Percentiles rank a stretch among this genome's conserved stretches.
Conservation (phyloP, 2,329 filamentous ascomycete genomes). For the Trichoderma atrobrunneum region DNA sequence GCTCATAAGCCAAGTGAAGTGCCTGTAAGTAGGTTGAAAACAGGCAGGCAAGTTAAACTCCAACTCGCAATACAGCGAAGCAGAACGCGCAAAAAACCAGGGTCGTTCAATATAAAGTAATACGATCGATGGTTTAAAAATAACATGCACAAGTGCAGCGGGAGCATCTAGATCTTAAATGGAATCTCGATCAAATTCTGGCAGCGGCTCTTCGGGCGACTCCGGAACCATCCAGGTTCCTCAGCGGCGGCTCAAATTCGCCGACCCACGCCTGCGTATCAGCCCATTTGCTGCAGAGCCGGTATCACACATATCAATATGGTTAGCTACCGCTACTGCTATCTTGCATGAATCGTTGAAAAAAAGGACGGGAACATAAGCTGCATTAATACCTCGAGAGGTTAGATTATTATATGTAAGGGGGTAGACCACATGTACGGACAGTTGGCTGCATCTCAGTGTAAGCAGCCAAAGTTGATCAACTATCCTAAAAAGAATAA, state of each 20-base stretch:
- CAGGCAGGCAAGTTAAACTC: not conserved
- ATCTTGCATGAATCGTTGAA: not conserved
- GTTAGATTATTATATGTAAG: not conserved
- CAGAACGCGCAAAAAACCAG: not conserved
- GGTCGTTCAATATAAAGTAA: not conserved
- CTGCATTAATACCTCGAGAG: not conserved
- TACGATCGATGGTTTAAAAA: not conserved
- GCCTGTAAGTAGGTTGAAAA: not conserved
- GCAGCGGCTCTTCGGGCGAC: conserved; percentile 3
- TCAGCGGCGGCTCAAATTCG: not conserved
- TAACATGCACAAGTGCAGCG: not conserved
- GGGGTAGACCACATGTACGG: not conserved
- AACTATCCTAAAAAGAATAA: not conserved
- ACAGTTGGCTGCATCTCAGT: not conserved
- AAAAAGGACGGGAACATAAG: not conserved
- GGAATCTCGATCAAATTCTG: conserved; percentile 4
- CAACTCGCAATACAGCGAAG: not conserved
- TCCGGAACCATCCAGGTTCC: conserved; percentile 14
- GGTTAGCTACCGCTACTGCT: not conserved
- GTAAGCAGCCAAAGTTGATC: not conserved
- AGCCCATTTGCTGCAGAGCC: conserved; percentile 1
- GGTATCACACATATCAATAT: not conserved
- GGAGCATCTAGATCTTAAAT: conserved; percentile 6
- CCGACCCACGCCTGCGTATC: not conserved
- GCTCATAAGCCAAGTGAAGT: not conserved